Evolutionary conservation across 371 early-diverging fungal species (phyloP).

Genomic region (Pancytospora epiphaga): DNA sequence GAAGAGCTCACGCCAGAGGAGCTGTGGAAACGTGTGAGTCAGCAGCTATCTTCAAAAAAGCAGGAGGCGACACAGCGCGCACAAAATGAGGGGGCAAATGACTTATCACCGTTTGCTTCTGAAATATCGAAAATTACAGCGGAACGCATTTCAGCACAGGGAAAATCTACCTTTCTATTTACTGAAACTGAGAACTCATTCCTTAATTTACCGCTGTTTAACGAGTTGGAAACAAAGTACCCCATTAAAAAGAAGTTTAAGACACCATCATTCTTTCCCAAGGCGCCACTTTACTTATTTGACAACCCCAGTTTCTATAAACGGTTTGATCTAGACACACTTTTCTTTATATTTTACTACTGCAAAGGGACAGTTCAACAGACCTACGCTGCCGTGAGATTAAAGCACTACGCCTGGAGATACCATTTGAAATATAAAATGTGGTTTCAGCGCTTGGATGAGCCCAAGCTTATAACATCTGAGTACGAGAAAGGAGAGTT

Average conservation of each 20-base stretch:
- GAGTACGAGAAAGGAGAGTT: constrained; percentile 94
- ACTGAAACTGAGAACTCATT: constrained; percentile 31
- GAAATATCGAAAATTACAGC: constrained; percentile 25
- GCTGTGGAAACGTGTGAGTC: constrained; percentile 43
- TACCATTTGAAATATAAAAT: constrained; percentile 92
- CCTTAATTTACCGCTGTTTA: constrained; percentile 26
- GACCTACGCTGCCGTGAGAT: constrained; percentile 81
- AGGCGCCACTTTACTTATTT: constrained; percentile 32
- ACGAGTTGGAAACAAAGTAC: constrained; percentile 3
- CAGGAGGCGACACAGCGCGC: constrained; percentile 7
- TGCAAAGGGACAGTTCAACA: constrained; percentile 86
- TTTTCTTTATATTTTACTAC: constrained; percentile 94
- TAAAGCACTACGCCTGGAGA: constrained; percentile 91
- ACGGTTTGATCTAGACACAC: constrained; percentile 81
- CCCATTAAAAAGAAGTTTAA: constrained; percentile 15
- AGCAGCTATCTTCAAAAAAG: constrained; percentile 34
- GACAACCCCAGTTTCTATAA: constrained; percentile 60
- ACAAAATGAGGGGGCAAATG: neutral
- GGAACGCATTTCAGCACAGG: neutral
- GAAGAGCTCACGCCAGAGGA: constrained; percentile 39
- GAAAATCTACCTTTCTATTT: constrained; percentile 15
- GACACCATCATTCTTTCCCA: constrained; percentile 50
- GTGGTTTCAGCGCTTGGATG: constrained; percentile 96
- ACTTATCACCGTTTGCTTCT: constrained; percentile 19
- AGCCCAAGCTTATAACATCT: constrained; percentile 84